Evolutionary conservation across 306 rosid species (phyloP), one percentile per base, ranked within the genome.

Genomic region (Spatholobus suberectus): DNA sequence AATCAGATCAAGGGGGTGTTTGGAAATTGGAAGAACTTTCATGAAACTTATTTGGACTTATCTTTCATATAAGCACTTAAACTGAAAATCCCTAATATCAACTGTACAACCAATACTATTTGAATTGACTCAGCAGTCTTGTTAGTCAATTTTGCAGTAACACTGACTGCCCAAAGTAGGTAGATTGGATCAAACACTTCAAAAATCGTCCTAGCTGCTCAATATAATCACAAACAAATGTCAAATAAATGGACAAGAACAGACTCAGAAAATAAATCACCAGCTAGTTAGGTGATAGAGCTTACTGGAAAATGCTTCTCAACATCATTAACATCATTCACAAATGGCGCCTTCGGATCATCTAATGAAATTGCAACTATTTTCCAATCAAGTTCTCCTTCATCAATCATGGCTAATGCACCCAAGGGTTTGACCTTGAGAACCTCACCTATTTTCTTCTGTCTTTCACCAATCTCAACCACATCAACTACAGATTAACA

Each of bases 361-460:
- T 96, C 97, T 65, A 96, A 75, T 63, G 99, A 92, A 86, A 96
- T 92, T 77, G 98, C 97, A 84, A 96, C 89, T 75, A 96, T 92
- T 85, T 96, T 96, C 99, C 99, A 96, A 94, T 96, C 99, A 81
- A 96, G 98, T 76, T 96, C 99, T 78, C 99, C 99, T 87, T 94
- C 99, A 86, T 96, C 99, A 81, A 96, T 94, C 99, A 96, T 96
- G 51, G 99, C 99, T 70, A 96, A 86, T 73, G 97, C 98, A 88
- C 89, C 99, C 89, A 96, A 83, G 49, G 99, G 98, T 85, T 96
- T 96, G 72, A 96, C 89, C 86, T 52, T 94, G 73, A 94, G 94
- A 89, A 96, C 77, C 76, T 93, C 91, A 1, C 98, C 98, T 43
- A 93, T 83, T 75, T 95, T 93, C 83, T 97, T 62, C 52, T 35